Conservation (phyloP, 2,329 filamentous ascomycete species). For the Verticillium alfalfae region DNA sequence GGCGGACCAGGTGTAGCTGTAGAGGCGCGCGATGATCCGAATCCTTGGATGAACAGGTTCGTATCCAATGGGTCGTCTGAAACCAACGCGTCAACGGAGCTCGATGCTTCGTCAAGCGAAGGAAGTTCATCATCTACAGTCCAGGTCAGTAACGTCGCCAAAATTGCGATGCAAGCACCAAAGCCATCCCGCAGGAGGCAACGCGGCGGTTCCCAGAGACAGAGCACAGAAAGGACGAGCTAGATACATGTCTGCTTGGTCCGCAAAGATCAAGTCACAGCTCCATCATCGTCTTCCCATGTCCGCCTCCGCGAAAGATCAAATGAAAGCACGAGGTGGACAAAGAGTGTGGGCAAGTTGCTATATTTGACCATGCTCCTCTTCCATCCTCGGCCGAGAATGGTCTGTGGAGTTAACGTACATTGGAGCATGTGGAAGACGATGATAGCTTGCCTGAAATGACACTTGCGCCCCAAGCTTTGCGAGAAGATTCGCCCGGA, state of each 20-base stretch:
- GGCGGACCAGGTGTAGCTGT: constrained; percentile 18
- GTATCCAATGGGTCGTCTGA: constrained; percentile 43
- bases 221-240: constrained; percentile 20
- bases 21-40: background rate
- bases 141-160: constrained; percentile 30
- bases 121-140: constrained; percentile 57
- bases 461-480: constrained; percentile 24
- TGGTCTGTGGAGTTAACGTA: constrained; percentile 55
- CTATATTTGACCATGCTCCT: constrained; percentile 42
- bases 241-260: constrained; percentile 33
- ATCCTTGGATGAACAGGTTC: background rate
- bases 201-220: constrained; percentile 6
- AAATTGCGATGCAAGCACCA: background rate
- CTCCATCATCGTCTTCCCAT: constrained; percentile 59
- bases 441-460: constrained; percentile 64
- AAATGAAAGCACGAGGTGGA: constrained; percentile 26
- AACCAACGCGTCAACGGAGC: constrained; percentile 64
- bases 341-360: constrained; percentile 30
- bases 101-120: constrained; percentile 54
- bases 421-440: constrained; percentile 59
- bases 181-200: background rate
- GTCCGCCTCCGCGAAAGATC: constrained; percentile 3
- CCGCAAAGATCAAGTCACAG: constrained; percentile 42
- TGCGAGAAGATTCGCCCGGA: background rate
- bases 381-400: constrained; percentile 20